A percentile compares a stretch with the other conserved stretches of the same genome.
Evolutionary conservation across 139 green algal species (phyloP).

Genomic region (Chlamydomonas applanata): DNA sequence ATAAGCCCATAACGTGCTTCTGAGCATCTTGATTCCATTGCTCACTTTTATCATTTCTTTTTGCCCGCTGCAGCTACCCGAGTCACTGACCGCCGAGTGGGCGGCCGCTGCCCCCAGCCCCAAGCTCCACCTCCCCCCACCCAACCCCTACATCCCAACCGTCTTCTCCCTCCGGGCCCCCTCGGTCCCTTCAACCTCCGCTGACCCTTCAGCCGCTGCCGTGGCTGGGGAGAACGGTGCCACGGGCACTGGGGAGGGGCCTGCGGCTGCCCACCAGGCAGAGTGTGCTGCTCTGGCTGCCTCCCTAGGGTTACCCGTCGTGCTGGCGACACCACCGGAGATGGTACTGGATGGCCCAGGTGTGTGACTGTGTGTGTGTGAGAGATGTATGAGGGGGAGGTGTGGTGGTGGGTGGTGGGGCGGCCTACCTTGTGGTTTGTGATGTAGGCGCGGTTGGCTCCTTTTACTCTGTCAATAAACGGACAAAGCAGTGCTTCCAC

Average conservation of each 20-base stretch:
- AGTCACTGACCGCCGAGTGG: slow-evolving; percentile 40
- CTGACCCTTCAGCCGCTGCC: neutral
- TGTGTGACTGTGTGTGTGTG: slow-evolving; percentile 10
- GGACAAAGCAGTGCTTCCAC: neutral
- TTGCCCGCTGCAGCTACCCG: slow-evolving; percentile 39
- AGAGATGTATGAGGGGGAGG: too few relatives aligned
- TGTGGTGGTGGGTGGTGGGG: too few relatives aligned
- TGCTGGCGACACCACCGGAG: slow-evolving; percentile 49
- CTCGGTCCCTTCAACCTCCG: neutral
- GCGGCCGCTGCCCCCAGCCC: slow-evolving; percentile 2
- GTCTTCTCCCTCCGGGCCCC: slow-evolving; percentile 59
- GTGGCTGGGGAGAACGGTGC: slow-evolving; percentile 1
- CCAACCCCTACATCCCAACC: slow-evolving; percentile 83
- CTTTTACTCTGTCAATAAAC: too few relatives aligned
- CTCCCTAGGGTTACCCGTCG: slow-evolving; percentile 5
- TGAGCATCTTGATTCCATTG: too few relatives aligned
- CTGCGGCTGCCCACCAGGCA: neutral
- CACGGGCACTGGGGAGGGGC: too few relatives aligned
- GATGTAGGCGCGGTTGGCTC: too few relatives aligned
- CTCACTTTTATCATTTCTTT: too few relatives aligned
- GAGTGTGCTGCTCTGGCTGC: slow-evolving; percentile 5
- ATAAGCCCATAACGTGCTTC: too few relatives aligned
- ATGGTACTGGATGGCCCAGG: slow-evolving; percentile 68
- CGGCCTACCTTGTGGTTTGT: too few relatives aligned
- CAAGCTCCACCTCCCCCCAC: slow-evolving; percentile 73